Evolutionary conservation across 768 basidiomycete genomes (phyloP), one percentile per base, ranked within the genome.

Genomic region (Boletus pseudopeckii): DNA sequence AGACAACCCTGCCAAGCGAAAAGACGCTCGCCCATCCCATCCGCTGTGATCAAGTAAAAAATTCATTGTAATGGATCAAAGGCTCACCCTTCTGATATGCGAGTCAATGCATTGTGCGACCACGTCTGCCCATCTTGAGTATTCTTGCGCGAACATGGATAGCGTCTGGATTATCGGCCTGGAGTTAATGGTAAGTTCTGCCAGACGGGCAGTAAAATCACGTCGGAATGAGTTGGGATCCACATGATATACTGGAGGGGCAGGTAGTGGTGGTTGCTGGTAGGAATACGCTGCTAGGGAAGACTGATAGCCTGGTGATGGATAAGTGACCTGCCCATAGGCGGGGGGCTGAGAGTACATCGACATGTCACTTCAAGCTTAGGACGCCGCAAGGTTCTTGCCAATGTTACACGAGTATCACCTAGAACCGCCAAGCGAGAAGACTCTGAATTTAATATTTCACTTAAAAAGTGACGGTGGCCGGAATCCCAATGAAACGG

Each of bases 101-200:
- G 77, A 73, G 62, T 93, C 90, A 34, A 96, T 71, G 67, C 88
- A 90, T 58, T 90, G 82, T 1, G 84, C 84, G 24, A 95, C 88
- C 56, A 91, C 83, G 49, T 86, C 83, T 50, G 86, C 82, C 73
- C 84, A 91, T 40, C 87, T 82, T 37, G 81, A 72, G 68, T 89
- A 87, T 51, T 96, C 90, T 73, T 92, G 89, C 49, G 97, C 96
- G 61, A 90, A 81, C 80, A 94, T 85, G 33, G 97, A 98, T 15
- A 99, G 74, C 56, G 81, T 82, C 74, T 97, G 92, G 59, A 99
- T 99, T 57, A 97, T 84, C 10, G 92, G 88, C 65, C 94, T 86
- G 61, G 94, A 96, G 74, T 98, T 99, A 78, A 94, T 86, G 48
- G 85, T 91, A 58, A 99, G 86, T 58, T 86, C 83, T 64, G 82